These are phyloP conservation scores for Peterozyma toletana DNA, from an alignment of 805 yeast genomes.

Conservation along the genomic window DNA sequence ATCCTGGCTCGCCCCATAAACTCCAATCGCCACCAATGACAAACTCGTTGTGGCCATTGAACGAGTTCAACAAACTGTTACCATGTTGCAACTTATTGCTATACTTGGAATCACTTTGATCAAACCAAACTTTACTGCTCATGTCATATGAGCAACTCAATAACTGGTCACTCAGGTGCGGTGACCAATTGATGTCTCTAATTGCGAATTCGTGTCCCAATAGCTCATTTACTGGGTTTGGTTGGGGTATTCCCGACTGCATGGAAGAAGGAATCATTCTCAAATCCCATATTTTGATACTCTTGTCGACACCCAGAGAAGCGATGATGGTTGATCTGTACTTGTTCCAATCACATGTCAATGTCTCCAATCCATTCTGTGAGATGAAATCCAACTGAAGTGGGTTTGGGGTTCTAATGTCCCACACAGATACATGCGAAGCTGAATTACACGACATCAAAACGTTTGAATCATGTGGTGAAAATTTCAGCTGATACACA, in stretches of 20 bases:
- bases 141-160: slow-evolving; percentile 84
- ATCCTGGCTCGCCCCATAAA: slow-evolving; percentile 93
- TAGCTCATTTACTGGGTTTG: slow-evolving; percentile 65
- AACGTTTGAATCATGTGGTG: slow-evolving; percentile 76
- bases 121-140: slow-evolving; percentile 86
- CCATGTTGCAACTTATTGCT: slow-evolving; percentile 30
- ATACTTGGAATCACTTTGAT: slow-evolving; percentile 47
- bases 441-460: slow-evolving; percentile 69
- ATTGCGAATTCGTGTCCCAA: slow-evolving; percentile 89
- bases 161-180: slow-evolving; percentile 67
- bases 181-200: slow-evolving; percentile 79
- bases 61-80: slow-evolving; percentile 48
- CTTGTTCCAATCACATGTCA: slow-evolving; percentile 86
- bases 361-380: slow-evolving; percentile 75
- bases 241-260: slow-evolving; percentile 39
- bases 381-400: slow-evolving; percentile 55
- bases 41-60: slow-evolving; percentile 76
- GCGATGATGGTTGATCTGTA: slow-evolving; percentile 76
- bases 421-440: slow-evolving; percentile 77
- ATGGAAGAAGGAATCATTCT: slow-evolving; percentile 51
- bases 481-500: slow-evolving; percentile 71
- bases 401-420: slow-evolving; percentile 61
- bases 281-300: slow-evolving; percentile 81
- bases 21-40: slow-evolving; percentile 94
- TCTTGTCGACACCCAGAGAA: slow-evolving; percentile 87